Percentiles rank a stretch among this genome's conserved stretches.
Conservation (phyloP, 768 basidiomycete species). For the Tricholoma sp. region DNA sequence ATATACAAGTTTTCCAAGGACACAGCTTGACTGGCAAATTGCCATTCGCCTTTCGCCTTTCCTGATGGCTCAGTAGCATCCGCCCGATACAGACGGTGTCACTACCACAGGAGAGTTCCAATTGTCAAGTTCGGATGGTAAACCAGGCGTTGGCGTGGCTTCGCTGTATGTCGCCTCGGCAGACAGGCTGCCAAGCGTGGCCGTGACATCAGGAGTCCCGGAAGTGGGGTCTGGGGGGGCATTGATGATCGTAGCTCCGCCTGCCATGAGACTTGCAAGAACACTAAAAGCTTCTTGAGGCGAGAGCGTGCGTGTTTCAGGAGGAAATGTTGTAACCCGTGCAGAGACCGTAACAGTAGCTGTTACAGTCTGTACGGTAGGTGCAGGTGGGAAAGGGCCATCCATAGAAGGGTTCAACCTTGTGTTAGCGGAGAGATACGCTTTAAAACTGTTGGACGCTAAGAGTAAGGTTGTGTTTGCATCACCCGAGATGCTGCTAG, state of each 20-base stretch:
- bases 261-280: slow-evolving; percentile 31
- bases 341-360: slow-evolving; percentile 26
- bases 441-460: background rate
- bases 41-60: too few relatives aligned
- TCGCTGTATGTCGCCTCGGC: background rate
- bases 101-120: background rate
- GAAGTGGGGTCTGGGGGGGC: slow-evolving; percentile 1
- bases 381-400: slow-evolving; percentile 2
- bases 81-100: background rate
- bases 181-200: background rate
- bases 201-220: background rate
- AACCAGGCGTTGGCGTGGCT: background rate
- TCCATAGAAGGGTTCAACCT: background rate
- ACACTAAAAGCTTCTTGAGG: slow-evolving; percentile 38
- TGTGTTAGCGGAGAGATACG: background rate
- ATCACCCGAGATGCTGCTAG: slow-evolving; percentile 32
- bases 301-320: slow-evolving; percentile 37
- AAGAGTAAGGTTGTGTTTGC: slow-evolving; percentile 10
- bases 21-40: too few relatives aligned
- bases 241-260: slow-evolving; percentile 14
- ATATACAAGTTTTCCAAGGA: background rate
- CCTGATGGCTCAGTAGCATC: background rate
- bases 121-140: background rate
- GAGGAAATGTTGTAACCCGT: slow-evolving; percentile 21
- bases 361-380: slow-evolving; percentile 18